These are phyloP conservation scores for Megacollybia platyphylla DNA, from an alignment of 1,284 basidiomycete genomes.

Conservation along the genomic window DNA sequence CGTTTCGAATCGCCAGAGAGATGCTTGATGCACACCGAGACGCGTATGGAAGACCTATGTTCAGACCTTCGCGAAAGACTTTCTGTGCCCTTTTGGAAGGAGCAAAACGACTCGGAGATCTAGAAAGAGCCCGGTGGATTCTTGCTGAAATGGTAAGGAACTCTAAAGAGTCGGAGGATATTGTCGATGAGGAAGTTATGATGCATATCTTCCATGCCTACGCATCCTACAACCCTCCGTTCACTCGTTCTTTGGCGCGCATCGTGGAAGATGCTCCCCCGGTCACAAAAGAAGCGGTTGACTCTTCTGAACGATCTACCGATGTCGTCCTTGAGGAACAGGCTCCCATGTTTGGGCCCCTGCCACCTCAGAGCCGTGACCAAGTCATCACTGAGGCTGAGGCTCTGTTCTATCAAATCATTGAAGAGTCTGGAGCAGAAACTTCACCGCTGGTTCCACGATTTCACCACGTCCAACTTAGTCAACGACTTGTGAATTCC, in stretches of 20 bases:
- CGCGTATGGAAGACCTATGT: slow-evolving; percentile 38
- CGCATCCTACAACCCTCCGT: slow-evolving; percentile 67
- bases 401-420: slow-evolving; percentile 58
- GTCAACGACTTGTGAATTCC: slow-evolving; percentile 63
- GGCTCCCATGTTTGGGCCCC: slow-evolving; percentile 30
- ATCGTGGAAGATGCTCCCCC: slow-evolving; percentile 14
- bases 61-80: slow-evolving; percentile 56
- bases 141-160: slow-evolving; percentile 71
- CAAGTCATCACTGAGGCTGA: slow-evolving; percentile 69
- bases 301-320: slow-evolving; percentile 1
- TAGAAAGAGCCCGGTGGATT: slow-evolving; percentile 81
- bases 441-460: slow-evolving; percentile 14
- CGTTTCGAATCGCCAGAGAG: slow-evolving; percentile 66
- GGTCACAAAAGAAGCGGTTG: slow-evolving; percentile 5
- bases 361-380: slow-evolving; percentile 62
- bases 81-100: slow-evolving; percentile 84
- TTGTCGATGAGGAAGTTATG: slow-evolving; percentile 66
- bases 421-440: slow-evolving; percentile 31
- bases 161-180: slow-evolving; percentile 13
- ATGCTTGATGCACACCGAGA: slow-evolving; percentile 71
- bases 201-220: slow-evolving; percentile 83
- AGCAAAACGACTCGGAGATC: slow-evolving; percentile 77
- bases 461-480: slow-evolving; percentile 51
- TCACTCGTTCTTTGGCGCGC: slow-evolving; percentile 34
- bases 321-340: slow-evolving; percentile 5